These are phyloP conservation scores for Strobilomyces confusus DNA, from an alignment of 768 basidiomycete genomes.

Conservation along the genomic window DNA sequence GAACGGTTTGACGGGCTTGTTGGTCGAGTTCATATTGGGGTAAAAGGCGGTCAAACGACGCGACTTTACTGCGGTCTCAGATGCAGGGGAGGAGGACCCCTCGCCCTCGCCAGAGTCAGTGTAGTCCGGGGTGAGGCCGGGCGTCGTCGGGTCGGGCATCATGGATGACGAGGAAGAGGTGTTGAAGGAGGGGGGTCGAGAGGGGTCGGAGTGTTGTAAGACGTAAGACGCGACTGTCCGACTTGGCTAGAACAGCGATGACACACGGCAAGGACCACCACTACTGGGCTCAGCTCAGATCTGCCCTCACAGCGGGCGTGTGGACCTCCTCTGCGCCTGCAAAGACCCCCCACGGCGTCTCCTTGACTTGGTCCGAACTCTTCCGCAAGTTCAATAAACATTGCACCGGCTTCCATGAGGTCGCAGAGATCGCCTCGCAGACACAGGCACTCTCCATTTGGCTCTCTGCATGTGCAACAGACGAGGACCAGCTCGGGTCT, in stretches of 20 bases:
- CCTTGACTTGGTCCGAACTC: conserved; percentile 72
- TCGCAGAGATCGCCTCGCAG: conserved; percentile 63
- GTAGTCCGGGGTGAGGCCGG: conserved; percentile 58
- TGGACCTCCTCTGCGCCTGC: conserved; percentile 66
- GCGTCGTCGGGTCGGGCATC: conserved; percentile 41
- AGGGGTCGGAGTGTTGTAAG: conserved; percentile 13
- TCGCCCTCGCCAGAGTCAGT: conserved; percentile 50
- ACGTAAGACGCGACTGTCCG: no score
- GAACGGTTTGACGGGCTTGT: conserved; percentile 81
- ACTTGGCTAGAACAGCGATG: conserved; percentile 25
- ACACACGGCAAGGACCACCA: conserved; percentile 60
- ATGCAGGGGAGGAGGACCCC: conserved; percentile 25
- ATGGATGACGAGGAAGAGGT: conserved; percentile 15
- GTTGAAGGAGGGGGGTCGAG: conserved; percentile 4
- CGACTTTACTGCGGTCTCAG: conserved; percentile 40
- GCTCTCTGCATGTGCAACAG: conserved; percentile 42
- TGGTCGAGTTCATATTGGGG: conserved; percentile 63
- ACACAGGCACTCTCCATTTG: conserved; percentile 62
- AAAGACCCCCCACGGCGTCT: conserved; percentile 48
- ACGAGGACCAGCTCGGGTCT: conserved; percentile 55
- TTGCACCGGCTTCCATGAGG: conserved; percentile 54
- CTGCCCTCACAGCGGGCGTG: conserved; percentile 65
- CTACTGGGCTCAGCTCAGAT: conserved; percentile 75
- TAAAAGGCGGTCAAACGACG: conserved; percentile 76
- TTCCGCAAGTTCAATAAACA: conserved; percentile 88